Conservation (phyloP, 805 yeast genomes). For the Candida rishiriensis region DNA sequence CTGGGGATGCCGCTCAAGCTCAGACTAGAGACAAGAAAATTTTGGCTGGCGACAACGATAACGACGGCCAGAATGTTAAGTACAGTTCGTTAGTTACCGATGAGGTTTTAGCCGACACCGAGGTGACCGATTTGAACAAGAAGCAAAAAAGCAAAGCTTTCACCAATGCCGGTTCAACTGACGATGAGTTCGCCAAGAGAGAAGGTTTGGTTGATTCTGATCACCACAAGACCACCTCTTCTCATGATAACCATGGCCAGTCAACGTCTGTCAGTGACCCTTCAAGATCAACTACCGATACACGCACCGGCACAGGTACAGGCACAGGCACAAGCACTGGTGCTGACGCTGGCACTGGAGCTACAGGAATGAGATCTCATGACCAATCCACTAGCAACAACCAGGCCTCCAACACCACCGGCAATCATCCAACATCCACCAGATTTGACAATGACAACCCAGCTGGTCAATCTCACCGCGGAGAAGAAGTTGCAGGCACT, state of each 20-base stretch:
- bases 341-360: too few species aligned
- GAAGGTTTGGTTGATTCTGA: too few species aligned
- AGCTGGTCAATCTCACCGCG: neutral
- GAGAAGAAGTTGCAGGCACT: conserved; percentile 3
- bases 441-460: too few species aligned
- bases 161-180: too few species aligned
- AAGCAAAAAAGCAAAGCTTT: too few species aligned
- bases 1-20: neutral
- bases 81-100: neutral
- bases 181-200: too few species aligned
- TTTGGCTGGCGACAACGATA: neutral
- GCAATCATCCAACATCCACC: neutral
- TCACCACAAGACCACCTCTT: too few species aligned
- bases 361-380: too few species aligned
- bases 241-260: neutral
- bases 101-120: neutral
- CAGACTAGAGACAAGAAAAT: neutral
- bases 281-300: too few species aligned
- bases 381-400: neutral
- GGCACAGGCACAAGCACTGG: too few species aligned
- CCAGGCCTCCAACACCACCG: neutral
- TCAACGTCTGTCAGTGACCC: neutral
- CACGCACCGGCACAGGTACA: too few species aligned
- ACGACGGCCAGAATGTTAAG: neutral
- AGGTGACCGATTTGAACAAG: too few species aligned